Percentiles rank a stretch among this genome's conserved stretches.
These are phyloP conservation scores for Poa pratensis DNA, from an alignment of 176 grass and related monocot genomes.

Conservation along the genomic window DNA sequence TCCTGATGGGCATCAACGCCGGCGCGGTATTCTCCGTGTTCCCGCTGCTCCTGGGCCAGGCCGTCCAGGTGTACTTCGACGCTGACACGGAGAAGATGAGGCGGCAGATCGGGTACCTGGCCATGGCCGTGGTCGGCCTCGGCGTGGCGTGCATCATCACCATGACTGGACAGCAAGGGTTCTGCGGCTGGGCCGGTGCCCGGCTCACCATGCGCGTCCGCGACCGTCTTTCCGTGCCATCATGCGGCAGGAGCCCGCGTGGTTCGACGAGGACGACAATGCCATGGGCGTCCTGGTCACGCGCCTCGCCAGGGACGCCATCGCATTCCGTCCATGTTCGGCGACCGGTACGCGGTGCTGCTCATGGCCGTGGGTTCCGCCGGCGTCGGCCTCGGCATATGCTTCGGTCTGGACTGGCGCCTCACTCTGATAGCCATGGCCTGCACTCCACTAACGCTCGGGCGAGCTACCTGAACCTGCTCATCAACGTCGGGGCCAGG, in stretches of 20 bases:
- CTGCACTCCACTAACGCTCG: constrained; percentile 53
- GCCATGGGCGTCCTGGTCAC: constrained; percentile 54
- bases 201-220: constrained; percentile 59
- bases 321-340: constrained; percentile 67
- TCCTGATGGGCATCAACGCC: constrained; percentile 55
- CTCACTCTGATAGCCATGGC: constrained; percentile 54
- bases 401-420: constrained; percentile 58
- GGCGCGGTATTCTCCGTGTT: constrained; percentile 70
- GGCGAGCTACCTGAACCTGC: constrained; percentile 61
- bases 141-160: constrained; percentile 60
- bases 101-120: constrained; percentile 52
- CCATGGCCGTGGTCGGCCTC: constrained; percentile 49
- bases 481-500: constrained; percentile 49
- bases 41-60: constrained; percentile 63
- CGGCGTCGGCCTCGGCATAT: constrained; percentile 59
- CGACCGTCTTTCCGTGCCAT: constrained; percentile 58
- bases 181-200: constrained; percentile 63
- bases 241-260: constrained; percentile 56
- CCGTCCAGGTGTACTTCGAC: constrained; percentile 64
- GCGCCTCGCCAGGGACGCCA: constrained; percentile 52
- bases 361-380: constrained; percentile 64
- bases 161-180: constrained; percentile 69
- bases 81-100: constrained; percentile 47
- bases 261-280: constrained; percentile 72
- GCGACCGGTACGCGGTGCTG: constrained; percentile 64